Percentiles rank a stretch among this genome's conserved stretches.
Conservation (phyloP, 2,329 filamentous ascomycete genomes). For the Claviceps sp. region DNA sequence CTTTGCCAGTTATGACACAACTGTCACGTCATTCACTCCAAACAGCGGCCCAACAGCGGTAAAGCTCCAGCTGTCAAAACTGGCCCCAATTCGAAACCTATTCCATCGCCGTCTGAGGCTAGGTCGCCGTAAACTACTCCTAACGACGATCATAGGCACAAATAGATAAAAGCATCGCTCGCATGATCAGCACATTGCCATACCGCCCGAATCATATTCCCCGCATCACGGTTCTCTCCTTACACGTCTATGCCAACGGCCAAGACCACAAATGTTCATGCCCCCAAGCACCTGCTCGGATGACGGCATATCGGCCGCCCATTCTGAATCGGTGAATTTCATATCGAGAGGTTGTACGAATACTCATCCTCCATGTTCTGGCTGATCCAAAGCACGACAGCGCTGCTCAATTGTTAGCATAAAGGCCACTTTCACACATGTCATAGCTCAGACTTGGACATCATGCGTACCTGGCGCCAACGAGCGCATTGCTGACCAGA, state of each 20-base stretch:
- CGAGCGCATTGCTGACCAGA: slow-evolving; percentile 49
- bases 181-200: neutral
- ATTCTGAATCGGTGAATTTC: neutral
- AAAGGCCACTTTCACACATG: neutral
- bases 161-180: neutral
- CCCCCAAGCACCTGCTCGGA: too few species aligned
- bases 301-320: too few species aligned
- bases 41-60: neutral
- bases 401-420: slow-evolving; percentile 25
- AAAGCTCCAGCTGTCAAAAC: neutral
- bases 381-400: slow-evolving; percentile 52
- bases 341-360: slow-evolving; percentile 50
- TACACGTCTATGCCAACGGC: neutral
- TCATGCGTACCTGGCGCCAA: slow-evolving; percentile 41
- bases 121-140: neutral
- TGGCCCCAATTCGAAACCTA: neutral
- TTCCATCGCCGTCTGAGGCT: neutral
- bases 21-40: neutral
- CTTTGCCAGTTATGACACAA: too few species aligned
- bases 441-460: neutral
- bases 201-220: neutral
- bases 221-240: neutral
- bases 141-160: neutral
- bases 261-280: too few species aligned
- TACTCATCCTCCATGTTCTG: slow-evolving; percentile 65